Base-by-base conservation (phyloP, 306 rosid species). In the Castanea mollissima region DNA sequence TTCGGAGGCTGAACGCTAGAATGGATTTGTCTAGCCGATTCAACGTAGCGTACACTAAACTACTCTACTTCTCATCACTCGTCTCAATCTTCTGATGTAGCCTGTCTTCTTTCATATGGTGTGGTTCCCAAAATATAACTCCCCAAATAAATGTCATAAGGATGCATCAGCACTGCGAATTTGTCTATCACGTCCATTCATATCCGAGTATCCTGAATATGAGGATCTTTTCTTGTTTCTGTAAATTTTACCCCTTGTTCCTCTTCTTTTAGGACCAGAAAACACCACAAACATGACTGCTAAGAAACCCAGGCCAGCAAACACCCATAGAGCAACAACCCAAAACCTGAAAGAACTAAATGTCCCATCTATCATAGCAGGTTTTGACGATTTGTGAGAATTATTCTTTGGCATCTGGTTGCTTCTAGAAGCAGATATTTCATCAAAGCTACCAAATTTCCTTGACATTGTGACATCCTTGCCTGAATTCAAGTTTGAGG, bases 271-370 rank as follows among this genome's bases (percentile, higher is more conserved):
- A 20, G 87, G 89, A 74, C 91, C 91, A 4, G 94, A 86, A 67
- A 81, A 91, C 83, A 84, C 79, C 35, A 89, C 5, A 21, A 82
- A 76, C 27, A 87, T 64, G 2, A 87, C 87, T 19, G 84, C 84
- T 81, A 90, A 75, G 86, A 95, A 95, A 77, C 93, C 92, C 55
- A 91, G 51, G 68, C 96, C 99, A 13, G 94, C 93, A 76, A 89
- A 60, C n/a, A 77, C 93, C 98, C 99, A 95, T 27, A 95, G 63
- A 81, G 86, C 76, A 62, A 95, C 75, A 68, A 93, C 83, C 97
- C 98, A 95, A 76, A 91, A 90, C 79, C 91, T 84, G 78, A 93
- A 84, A 62, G 97, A 88, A 79, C 86, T 81, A 27, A 94, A 87
- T 82, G 80, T 69, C 85, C 88, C 91, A 5, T 90, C 97, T 76